Conservation (phyloP, 2,329 filamentous ascomycete genomes). For the Microsporum canis region DNA sequence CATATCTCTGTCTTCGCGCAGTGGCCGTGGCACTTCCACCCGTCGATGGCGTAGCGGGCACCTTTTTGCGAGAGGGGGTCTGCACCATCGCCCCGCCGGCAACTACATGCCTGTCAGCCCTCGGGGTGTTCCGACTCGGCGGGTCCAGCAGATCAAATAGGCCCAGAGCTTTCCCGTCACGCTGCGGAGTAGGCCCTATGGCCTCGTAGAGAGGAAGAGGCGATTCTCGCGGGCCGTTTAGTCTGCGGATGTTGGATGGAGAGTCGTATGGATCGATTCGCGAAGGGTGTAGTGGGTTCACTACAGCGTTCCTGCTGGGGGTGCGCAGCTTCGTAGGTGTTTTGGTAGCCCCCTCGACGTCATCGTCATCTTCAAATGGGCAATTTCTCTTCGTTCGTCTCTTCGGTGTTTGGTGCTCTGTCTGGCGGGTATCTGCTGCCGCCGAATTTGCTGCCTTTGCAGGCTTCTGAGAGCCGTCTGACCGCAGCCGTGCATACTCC, state of each 20-base stretch:
- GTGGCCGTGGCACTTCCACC: background rate
- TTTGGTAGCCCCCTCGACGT: constrained; percentile 20
- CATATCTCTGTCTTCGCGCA: constrained; percentile 7
- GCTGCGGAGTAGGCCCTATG: constrained; percentile 40
- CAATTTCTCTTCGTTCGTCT: constrained; percentile 14
- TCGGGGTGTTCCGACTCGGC: constrained; percentile 24
- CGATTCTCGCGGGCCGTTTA: constrained; percentile 27
- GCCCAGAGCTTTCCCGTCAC: constrained; percentile 38
- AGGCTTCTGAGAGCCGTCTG: constrained; percentile 9
- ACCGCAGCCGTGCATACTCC: constrained; percentile 34
- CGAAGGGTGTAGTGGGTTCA: constrained; percentile 25
- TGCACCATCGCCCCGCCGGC: constrained; percentile 21
- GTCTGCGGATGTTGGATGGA: constrained; percentile 27
- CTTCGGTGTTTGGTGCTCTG: constrained; percentile 1
- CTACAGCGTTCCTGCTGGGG: constrained; percentile 22
- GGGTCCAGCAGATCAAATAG: constrained; percentile 39
- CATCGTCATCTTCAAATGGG: background rate
- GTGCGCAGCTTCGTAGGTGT: constrained; percentile 8
- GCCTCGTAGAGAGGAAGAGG: constrained; percentile 27
- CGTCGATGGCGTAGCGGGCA: background rate
- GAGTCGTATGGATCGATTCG: constrained; percentile 37
- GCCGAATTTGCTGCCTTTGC: constrained; percentile 14
- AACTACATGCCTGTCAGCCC: background rate
- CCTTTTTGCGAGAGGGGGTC: constrained; percentile 27
- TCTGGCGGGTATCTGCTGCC: constrained; percentile 19